Conservation (phyloP, 495 filamentous ascomycete genomes). For the Hypoxylon intermedium region DNA sequence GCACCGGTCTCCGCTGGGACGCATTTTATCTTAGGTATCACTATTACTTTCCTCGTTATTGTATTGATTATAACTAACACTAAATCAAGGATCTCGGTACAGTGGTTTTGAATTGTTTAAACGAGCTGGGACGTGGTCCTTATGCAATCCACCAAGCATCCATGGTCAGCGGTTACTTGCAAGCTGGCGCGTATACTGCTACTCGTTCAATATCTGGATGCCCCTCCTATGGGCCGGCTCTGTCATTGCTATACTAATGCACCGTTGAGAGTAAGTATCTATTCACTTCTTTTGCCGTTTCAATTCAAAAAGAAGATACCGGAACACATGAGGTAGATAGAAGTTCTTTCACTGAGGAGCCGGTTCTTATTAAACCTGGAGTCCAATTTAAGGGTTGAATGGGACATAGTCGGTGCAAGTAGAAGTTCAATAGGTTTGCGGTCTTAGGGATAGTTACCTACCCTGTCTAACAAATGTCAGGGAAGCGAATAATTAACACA, state of each 20-base stretch:
- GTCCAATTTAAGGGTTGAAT: slow-evolving; percentile 13
- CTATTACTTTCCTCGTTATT: neutral
- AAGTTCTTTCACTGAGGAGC: slow-evolving; percentile 21
- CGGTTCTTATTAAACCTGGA: slow-evolving; percentile 19
- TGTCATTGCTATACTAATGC: slow-evolving; percentile 45
- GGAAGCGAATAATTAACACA: too few species aligned
- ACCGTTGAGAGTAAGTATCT: slow-evolving; percentile 45
- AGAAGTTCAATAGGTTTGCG: neutral
- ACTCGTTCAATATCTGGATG: slow-evolving; percentile 58
- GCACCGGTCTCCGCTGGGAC: slow-evolving; percentile 52
- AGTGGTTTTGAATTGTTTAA: slow-evolving; percentile 42
- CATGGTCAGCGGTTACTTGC: slow-evolving; percentile 52
- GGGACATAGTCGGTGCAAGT: neutral
- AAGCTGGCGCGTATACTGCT: slow-evolving; percentile 57
- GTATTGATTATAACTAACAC: slow-evolving; percentile 38
- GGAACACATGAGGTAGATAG: neutral
- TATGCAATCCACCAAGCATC: slow-evolving; percentile 43
- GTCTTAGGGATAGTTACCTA: too few species aligned
- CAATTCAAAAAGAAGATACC: neutral
- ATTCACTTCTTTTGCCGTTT: slow-evolving; percentile 2
- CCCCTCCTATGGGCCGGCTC: slow-evolving; percentile 56
- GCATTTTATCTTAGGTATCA: slow-evolving; percentile 40
- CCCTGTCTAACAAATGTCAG: too few species aligned
- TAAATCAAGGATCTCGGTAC: slow-evolving; percentile 43
- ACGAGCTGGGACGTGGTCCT: slow-evolving; percentile 47